Conservation (phyloP, 2,329 filamentous ascomycete genomes). For the Aspergillus intermedius region DNA sequence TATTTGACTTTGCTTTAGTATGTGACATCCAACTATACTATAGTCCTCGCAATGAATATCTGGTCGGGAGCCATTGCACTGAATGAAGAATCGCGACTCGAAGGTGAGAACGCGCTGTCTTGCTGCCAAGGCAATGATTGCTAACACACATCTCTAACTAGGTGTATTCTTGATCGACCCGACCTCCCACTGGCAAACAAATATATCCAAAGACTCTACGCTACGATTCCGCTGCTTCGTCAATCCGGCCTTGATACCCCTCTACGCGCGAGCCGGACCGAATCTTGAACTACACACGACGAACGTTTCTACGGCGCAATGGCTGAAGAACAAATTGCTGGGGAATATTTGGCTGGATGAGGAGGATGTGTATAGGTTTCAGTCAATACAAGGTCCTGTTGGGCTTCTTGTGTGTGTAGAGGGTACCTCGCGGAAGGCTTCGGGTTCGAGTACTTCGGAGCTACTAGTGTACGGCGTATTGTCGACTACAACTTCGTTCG, state of each 20-base stretch:
- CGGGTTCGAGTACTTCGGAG: constrained; percentile 23
- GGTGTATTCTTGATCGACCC: constrained; percentile 30
- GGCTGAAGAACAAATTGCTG: constrained; percentile 34
- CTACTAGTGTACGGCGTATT: constrained; percentile 35
- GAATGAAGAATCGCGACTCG: constrained; percentile 20
- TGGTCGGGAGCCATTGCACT: constrained; percentile 32
- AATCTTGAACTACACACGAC: constrained; percentile 34
- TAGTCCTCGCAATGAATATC: constrained; percentile 27
- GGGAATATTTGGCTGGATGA: constrained; percentile 28
- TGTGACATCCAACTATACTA: neutral
- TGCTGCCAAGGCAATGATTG: neutral
- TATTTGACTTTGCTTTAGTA: neutral
- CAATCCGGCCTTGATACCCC: constrained; percentile 34
- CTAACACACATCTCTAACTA: constrained; percentile 7
- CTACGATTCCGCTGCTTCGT: constrained; percentile 32
- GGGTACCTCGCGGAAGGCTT: constrained; percentile 10
- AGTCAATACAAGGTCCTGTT: constrained; percentile 32
- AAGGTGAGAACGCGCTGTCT: constrained; percentile 20
- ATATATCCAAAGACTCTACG: constrained; percentile 27
- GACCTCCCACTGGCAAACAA: constrained; percentile 26
- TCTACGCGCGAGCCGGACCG: constrained; percentile 35
- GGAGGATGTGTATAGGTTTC: constrained; percentile 22
- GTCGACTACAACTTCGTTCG: constrained; percentile 20
- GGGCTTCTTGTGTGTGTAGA: constrained; percentile 32
- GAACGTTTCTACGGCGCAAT: constrained; percentile 27